Base-by-base conservation (phyloP, 2,329 filamentous ascomycete species). In the Alternaria postmessia region DNA sequence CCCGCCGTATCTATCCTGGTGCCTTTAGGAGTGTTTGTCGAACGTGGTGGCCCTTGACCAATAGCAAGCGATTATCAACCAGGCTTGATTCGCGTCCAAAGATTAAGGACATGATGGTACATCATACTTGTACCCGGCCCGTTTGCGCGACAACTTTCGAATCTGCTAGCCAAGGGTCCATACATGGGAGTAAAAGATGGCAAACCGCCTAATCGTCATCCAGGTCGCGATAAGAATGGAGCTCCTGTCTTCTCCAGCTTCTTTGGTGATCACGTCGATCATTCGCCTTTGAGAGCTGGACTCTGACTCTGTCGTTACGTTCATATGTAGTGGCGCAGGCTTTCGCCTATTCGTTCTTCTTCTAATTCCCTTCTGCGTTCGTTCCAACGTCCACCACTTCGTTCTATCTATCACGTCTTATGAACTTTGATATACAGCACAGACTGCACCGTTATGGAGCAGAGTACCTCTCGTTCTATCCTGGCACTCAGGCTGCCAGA, bases 401-500 rank as follows among this genome's bases (percentile, higher is more conserved):
- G 16, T 20, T 24, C 38, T 32, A 1, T 18, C 20, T n/a, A 14
- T 16, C 1, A 12, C 11, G 20, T 11, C 41, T 24, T 1, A 16
- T 7, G 9, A 30, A 43, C 20, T 26, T 12, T 22, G 14, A 44
- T 32, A 59, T 24, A 42, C 39, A 8, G 9, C 5, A 42, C 39
- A 24, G 9, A 14, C 3, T 22, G 65, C 43, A 36, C 42, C 54
- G 58, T 9, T 8, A 71, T 72, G 68, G 55, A 66, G 26, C 43
- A 64, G 30, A 43, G 54, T 60, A 52, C 60, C 39, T 56, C 66
- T 28, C 63, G 64, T 24, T 58, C 62, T 14, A 54, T 60, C 39
- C 63, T 71, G 9, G 62, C 68, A 30, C 63, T 71, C n/a, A 49
- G 65, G n/a, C 61, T 73, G 9, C 70, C 70, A 7, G 68, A 62